Conservation (phyloP, 1,284 basidiomycete species). For the Afroboletus lepidellus region DNA sequence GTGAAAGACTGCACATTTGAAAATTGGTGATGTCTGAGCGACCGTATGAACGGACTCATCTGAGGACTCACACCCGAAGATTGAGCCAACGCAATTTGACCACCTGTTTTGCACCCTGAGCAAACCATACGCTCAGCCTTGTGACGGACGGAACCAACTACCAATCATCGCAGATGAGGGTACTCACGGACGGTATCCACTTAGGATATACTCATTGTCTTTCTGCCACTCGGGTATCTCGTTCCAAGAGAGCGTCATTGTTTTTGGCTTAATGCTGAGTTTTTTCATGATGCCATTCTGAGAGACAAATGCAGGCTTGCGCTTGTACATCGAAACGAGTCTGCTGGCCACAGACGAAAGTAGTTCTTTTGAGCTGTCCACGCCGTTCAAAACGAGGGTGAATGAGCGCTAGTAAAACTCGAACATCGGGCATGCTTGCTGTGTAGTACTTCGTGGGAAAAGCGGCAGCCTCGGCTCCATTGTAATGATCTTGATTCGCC, state of each 20-base stretch:
- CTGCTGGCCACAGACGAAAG: background rate
- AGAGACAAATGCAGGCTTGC: conserved; percentile 7
- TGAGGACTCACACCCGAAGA: conserved; percentile 66
- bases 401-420: background rate
- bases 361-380: background rate
- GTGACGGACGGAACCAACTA: conserved; percentile 9
- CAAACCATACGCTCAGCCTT: conserved; percentile 7
- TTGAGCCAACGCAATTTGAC: conserved; percentile 63
- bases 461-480: conserved; percentile 1
- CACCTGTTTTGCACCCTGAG: conserved; percentile 62
- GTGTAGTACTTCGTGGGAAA: conserved; percentile 27
- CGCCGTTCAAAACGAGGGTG: conserved; percentile 8
- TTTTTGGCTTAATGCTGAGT: conserved; percentile 1
- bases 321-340: conserved; percentile 19
- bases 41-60: conserved; percentile 12
- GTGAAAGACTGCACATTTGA: conserved; percentile 62
- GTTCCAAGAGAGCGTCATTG: conserved; percentile 54
- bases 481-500: conserved; percentile 28
- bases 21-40: conserved; percentile 11
- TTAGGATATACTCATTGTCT: conserved; percentile 75
- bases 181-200: conserved; percentile 69
- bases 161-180: conserved; percentile 1
- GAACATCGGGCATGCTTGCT: too few species aligned
- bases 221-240: conserved; percentile 67
- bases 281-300: conserved; percentile 9